Evolutionary conservation across 2,329 filamentous ascomycete species (phyloP), one percentile per base, ranked within the genome.

Genomic region (Botrytis cinerea): DNA sequence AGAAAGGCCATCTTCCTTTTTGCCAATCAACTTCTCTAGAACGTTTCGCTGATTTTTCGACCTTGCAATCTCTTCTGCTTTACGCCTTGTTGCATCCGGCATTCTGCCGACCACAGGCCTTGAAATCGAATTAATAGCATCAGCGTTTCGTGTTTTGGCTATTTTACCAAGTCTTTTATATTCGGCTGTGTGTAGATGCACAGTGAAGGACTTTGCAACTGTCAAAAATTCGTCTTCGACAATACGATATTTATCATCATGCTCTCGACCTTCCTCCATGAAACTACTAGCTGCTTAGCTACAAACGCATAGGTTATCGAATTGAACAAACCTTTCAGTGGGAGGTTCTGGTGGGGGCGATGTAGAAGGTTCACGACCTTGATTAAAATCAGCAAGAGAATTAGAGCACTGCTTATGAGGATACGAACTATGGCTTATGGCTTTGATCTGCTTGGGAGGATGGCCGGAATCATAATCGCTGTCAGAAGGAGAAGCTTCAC

Each of bases 161-260:
- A 84, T 83, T 48, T 84, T 83, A 80, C 91, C 92, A 62, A 93
- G 86, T 6, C 90, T 87, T 73, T 89, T 85, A 80, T 95, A 95
- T 81, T 94, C 92, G 25, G 90, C 91, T n/a, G 90, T 88, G 80
- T 95, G 92, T 2, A 95, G 86, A 80, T 94, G 92, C 8, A 87
- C 86, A 0, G 93, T 95, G 81, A 93, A 95, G 4, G 85, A 83
- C 70, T 89, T 87, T 0, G 93, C 93, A 0, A 90, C 88, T 25
- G 87, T 83, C 32, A 91, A 83, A 75, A 96, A 89, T 77, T 95
- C 93, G 78, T 96, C 93, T 81, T 95, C 93, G 0, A 96, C 93
- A 91, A 95, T 95, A 78, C 92, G 90, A 81, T 89, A 95, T 72
- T 83, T 83, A 79, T 95, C 92, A 80, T 96, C 93, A n/a, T 86